These are phyloP conservation scores for Chaetomiaceae sp. DNA, from an alignment of 2,329 filamentous ascomycete species.

Conservation along the genomic window DNA sequence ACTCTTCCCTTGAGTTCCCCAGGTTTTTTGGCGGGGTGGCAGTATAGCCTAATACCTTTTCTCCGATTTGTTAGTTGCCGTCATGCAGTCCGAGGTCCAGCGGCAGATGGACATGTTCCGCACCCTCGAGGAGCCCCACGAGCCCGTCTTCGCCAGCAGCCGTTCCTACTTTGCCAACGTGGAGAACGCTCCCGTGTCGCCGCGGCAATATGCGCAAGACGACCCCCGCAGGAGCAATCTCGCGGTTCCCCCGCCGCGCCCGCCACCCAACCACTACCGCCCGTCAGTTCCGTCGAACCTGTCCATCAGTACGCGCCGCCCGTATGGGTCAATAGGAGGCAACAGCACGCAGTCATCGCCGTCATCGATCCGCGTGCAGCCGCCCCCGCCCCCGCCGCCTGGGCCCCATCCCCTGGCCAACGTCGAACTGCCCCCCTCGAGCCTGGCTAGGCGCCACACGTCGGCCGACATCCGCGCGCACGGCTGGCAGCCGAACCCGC, in stretches of 20 bases:
- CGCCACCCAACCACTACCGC: slow-evolving; percentile 59
- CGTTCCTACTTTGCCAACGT: slow-evolving; percentile 62
- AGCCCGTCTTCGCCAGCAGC: slow-evolving; percentile 58
- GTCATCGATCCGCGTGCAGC: slow-evolving; percentile 64
- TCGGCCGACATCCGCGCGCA: slow-evolving; percentile 92
- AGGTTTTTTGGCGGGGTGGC: background rate
- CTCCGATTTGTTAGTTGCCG: slow-evolving; percentile 40
- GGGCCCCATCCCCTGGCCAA: slow-evolving; percentile 35
- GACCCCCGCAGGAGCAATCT: slow-evolving; percentile 71
- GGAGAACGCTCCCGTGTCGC: slow-evolving; percentile 78
- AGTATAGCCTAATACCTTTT: slow-evolving; percentile 19
- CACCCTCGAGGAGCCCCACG: slow-evolving; percentile 59
- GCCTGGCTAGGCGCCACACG: slow-evolving; percentile 56
- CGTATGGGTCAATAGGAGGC: slow-evolving; percentile 80
- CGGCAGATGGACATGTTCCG: slow-evolving; percentile 55
- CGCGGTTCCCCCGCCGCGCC: slow-evolving; percentile 53
- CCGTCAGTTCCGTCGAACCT: slow-evolving; percentile 78
- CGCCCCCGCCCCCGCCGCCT: slow-evolving; percentile 55
- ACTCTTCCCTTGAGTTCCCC: too few species aligned
- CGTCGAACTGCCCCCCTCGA: slow-evolving; percentile 11
- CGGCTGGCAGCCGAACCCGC: slow-evolving; percentile 62
- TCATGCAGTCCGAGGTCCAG: slow-evolving; percentile 55
- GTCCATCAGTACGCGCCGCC: slow-evolving; percentile 67
- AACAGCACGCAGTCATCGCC: slow-evolving; percentile 67
- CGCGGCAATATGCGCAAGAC: slow-evolving; percentile 79